Percentiles rank a stretch among this genome's conserved stretches.
phyloP scores from a whole-genome alignment of 441 rosid species.

The Adansonia madagascariensis region DNA sequence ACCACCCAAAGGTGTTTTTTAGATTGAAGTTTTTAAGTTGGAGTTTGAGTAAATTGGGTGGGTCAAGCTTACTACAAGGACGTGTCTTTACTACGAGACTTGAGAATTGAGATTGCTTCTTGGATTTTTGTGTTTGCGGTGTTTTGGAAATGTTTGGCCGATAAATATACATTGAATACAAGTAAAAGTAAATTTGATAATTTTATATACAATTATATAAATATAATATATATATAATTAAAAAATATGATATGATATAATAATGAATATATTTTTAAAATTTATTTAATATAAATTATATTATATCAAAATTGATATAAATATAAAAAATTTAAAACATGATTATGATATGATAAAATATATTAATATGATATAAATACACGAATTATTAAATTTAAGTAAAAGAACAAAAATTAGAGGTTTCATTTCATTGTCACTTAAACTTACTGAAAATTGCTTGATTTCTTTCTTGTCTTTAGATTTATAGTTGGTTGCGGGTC shows the following conservation, averaged over 20 bases:
- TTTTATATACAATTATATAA: too few species aligned
- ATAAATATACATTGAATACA: too few species aligned
- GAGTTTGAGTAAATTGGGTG: too few species aligned
- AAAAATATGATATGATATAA: too few species aligned
- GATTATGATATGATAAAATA: too few species aligned
- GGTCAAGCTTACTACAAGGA: too few species aligned
- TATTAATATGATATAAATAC: too few species aligned
- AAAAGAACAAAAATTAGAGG: background rate
- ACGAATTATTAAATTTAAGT: background rate
- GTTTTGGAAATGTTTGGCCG: too few species aligned
- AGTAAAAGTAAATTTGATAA: too few species aligned
- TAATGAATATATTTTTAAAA: too few species aligned
- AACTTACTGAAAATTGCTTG: background rate
- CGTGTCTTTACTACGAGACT: background rate
- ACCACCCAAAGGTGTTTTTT: slow-evolving; percentile 26
- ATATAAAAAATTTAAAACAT: background rate
- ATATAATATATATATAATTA: too few species aligned
- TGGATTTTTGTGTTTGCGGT: background rate
- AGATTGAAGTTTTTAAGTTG: background rate
- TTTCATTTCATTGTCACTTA: background rate
- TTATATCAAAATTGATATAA: background rate
- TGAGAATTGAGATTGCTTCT: background rate
- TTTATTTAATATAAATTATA: too few species aligned
- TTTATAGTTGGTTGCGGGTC: background rate
- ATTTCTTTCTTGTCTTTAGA: background rate